These are phyloP conservation scores for Schizophyllum amplum DNA, from an alignment of 1,284 basidiomycete species.

Conservation along the genomic window DNA sequence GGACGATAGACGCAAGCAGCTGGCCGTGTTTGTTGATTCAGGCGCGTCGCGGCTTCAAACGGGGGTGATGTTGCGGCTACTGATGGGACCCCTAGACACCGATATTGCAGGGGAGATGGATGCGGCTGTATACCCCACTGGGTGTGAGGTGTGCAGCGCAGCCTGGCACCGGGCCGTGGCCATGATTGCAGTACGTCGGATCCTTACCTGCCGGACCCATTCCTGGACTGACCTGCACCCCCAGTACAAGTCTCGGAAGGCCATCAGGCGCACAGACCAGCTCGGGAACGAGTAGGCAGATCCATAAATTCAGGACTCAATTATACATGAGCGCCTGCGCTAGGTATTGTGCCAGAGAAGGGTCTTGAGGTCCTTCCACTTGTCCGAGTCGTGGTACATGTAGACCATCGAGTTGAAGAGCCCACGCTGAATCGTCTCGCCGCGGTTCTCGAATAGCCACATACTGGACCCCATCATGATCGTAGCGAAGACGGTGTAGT, in stretches of 20 bases:
- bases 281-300: slow-evolving; percentile 13
- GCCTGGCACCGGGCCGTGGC: slow-evolving; percentile 35
- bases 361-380: slow-evolving; percentile 58
- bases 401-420: slow-evolving; percentile 84
- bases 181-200: slow-evolving; percentile 45
- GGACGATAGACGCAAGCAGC: slow-evolving; percentile 36
- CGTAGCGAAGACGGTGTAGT: slow-evolving; percentile 87
- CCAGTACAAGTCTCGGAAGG: slow-evolving; percentile 56
- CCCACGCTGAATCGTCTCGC: slow-evolving; percentile 86
- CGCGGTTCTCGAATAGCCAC: slow-evolving; percentile 87
- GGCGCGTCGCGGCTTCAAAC: slow-evolving; percentile 26
- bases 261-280: slow-evolving; percentile 28
- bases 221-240: slow-evolving; percentile 1
- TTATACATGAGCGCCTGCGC: background rate
- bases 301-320: background rate
- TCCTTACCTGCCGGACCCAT: background rate
- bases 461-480: slow-evolving; percentile 95
- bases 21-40: slow-evolving; percentile 40
- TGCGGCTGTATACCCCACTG: background rate
- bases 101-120: slow-evolving; percentile 58
- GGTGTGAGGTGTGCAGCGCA: slow-evolving; percentile 30
- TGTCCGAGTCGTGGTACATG: slow-evolving; percentile 71
- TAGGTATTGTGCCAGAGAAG: slow-evolving; percentile 70
- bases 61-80: background rate
- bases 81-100: slow-evolving; percentile 31